phyloP scores from a whole-genome alignment of 306 rosid species.

The Medicago arabica region DNA sequence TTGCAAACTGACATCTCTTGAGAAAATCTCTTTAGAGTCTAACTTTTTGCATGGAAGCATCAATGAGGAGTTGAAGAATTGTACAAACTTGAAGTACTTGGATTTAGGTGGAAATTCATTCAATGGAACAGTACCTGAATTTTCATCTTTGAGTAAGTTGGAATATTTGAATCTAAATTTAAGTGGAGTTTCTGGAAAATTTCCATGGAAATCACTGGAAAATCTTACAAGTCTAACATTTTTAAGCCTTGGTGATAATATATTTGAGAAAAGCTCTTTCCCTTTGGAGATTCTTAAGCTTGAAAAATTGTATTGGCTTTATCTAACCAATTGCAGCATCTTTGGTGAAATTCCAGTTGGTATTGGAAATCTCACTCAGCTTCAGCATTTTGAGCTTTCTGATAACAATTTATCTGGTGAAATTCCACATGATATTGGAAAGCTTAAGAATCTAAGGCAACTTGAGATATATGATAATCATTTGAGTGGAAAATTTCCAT shows the following conservation, averaged over 20 bases:
- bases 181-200: constrained; percentile 69
- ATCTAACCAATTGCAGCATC: constrained; percentile 74
- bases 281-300: constrained; percentile 69
- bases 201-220: constrained; percentile 86
- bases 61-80: constrained; percentile 57
- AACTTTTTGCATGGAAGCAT: constrained; percentile 61
- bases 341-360: constrained; percentile 62
- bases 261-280: constrained; percentile 49
- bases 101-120: constrained; percentile 76
- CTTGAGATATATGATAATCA: constrained; percentile 70
- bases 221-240: constrained; percentile 61
- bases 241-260: constrained; percentile 83
- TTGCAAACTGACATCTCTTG: constrained; percentile 60
- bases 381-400: constrained; percentile 72
- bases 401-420: constrained; percentile 62
- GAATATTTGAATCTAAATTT: constrained; percentile 59
- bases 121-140: constrained; percentile 66
- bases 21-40: constrained; percentile 56
- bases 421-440: constrained; percentile 66
- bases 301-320: constrained; percentile 73
- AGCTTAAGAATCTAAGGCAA: constrained; percentile 58
- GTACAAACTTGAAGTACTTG: constrained; percentile 63
- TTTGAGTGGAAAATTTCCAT: constrained; percentile 65
- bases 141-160: constrained; percentile 58
- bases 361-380: constrained; percentile 75